phyloP scores from a whole-genome alignment of 2,329 filamentous ascomycete species.

The Arthrobotrys pseudoclavata region DNA sequence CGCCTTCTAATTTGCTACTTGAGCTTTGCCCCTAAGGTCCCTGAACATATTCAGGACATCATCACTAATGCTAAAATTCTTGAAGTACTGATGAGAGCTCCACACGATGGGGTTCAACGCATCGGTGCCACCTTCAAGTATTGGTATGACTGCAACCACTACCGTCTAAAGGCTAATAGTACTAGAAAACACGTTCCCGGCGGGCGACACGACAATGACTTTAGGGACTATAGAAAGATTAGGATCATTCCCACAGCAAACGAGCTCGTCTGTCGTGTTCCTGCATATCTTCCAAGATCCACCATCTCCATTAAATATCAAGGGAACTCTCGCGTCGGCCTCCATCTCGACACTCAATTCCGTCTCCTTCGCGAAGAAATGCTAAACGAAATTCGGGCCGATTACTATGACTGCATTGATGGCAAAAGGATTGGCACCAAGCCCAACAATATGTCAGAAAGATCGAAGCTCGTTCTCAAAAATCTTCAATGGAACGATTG shows the following conservation, averaged over 20 bases:
- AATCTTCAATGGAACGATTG: constrained; percentile 63
- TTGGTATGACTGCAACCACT: constrained; percentile 33
- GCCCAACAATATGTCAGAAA: constrained; percentile 65
- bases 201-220: constrained; percentile 81
- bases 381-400: constrained; percentile 75
- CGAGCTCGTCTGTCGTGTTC: constrained; percentile 72
- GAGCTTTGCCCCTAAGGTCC: constrained; percentile 2
- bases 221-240: constrained; percentile 73
- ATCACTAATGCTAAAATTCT: neutral
- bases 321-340: constrained; percentile 65
- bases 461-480: constrained; percentile 66
- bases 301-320: constrained; percentile 64
- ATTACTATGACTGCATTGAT: constrained; percentile 70
- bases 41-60: constrained; percentile 16
- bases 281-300: constrained; percentile 72
- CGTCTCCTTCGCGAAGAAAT: constrained; percentile 80
- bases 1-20: constrained; percentile 40
- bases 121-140: constrained; percentile 40
- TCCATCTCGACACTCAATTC: constrained; percentile 79
- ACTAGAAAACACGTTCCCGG: constrained; percentile 68
- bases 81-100: neutral
- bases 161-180: neutral
- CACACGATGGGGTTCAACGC: neutral
- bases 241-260: constrained; percentile 76
- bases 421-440: constrained; percentile 67